Percentiles rank a stretch among this genome's conserved stretches.
Conservation (phyloP, 2,329 filamentous ascomycete species). For the Exutisphaerella laricina region DNA sequence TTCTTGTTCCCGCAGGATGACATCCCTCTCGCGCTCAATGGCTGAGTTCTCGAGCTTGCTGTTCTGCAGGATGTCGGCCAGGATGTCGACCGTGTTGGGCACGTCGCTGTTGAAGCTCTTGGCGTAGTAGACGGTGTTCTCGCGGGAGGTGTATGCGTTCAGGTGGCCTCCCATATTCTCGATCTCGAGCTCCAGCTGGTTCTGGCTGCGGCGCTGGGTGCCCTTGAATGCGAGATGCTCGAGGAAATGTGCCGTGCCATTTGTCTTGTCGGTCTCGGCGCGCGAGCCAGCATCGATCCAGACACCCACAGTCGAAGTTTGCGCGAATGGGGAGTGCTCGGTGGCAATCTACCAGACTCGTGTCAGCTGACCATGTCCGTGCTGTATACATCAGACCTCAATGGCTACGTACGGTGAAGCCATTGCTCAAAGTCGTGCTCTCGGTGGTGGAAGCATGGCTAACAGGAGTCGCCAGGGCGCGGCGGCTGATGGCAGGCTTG, state of each 20-base stretch:
- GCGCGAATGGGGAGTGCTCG: conserved; percentile 95
- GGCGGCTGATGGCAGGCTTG: conserved; percentile 59
- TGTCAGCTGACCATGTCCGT: conserved; percentile 14
- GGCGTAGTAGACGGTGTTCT: conserved; percentile 99
- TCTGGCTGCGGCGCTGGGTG: conserved; percentile 87
- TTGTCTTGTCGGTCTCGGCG: conserved; percentile 96
- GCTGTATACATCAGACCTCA: conserved; percentile 7
- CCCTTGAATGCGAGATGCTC: conserved; percentile 99
- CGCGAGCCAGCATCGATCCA: conserved; percentile 99
- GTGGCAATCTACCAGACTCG: conserved; percentile 70
- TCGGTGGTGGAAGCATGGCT: conserved; percentile 72
- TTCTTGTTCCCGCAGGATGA: conserved; percentile 97
- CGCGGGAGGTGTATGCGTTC: conserved; percentile 98
- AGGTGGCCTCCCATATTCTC: conserved; percentile 99
- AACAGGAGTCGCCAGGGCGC: conserved; percentile 77
- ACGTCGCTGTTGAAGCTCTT: conserved; percentile 99
- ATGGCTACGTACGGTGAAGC: conserved; percentile 69
- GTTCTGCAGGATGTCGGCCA: conserved; percentile 98
- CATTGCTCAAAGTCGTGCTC: conserved; percentile 94
- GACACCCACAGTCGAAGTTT: conserved; percentile 96
- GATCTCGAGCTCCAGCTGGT: conserved; percentile 98
- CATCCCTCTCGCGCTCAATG: conserved; percentile 96
- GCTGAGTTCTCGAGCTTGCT: conserved; percentile 91
- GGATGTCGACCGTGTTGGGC: conserved; percentile 92
- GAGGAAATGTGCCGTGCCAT: conserved; percentile 98